Evolutionary conservation across 2,329 filamentous ascomycete species (phyloP), one percentile per base, ranked within the genome.

Genomic region (Sclerotinia glacialis): DNA sequence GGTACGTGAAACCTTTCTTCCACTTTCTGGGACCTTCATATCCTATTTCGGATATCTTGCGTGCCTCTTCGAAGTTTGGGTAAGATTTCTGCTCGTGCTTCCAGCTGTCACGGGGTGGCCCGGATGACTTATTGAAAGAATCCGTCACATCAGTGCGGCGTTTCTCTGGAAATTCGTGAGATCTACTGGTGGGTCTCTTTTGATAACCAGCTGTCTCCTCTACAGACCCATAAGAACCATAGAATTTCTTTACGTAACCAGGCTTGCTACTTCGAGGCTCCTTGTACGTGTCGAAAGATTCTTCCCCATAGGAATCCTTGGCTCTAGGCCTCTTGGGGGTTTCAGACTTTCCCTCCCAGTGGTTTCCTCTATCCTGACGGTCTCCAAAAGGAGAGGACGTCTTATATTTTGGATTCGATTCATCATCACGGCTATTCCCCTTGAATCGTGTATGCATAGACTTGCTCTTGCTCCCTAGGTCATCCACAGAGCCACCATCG

Each of bases 231-330:
- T 34, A 31, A 42, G 49, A 54, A 31, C 28, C 46, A 52, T 50
- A 52, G 14, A 54, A 53, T 31, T 65, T 59, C 31, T 42, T 53
- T n/a, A 26, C 42, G 26, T 59, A 31, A 18, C 44, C 26, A 34
- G 46, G n/a, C n/a, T 49, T 52, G 37, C 18, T 53, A 16, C 14
- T 16, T 26, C 44, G 58, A 11, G 28, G 34, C 44, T 60, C 44
- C 44, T 26, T 49, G 31, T 60, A 26, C 31, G 21, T 47, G 28
- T 37, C 58, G 21, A 34, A 60, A 26, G 44, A 60, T 37, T 37
- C 44, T 37, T 16, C 44, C 2, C 16, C 28, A 37, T 60, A 31
- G 6, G 58, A 26, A 26, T 18, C 28, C 3, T 46, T 56, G 42
- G 21, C n/a, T 21, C 23, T 21, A 23, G 5, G 11, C 21, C 34